Percentiles rank a stretch among this genome's conserved stretches.
Conservation (phyloP, 2,329 filamentous ascomycete genomes). For the Fusarium ambrosium region DNA sequence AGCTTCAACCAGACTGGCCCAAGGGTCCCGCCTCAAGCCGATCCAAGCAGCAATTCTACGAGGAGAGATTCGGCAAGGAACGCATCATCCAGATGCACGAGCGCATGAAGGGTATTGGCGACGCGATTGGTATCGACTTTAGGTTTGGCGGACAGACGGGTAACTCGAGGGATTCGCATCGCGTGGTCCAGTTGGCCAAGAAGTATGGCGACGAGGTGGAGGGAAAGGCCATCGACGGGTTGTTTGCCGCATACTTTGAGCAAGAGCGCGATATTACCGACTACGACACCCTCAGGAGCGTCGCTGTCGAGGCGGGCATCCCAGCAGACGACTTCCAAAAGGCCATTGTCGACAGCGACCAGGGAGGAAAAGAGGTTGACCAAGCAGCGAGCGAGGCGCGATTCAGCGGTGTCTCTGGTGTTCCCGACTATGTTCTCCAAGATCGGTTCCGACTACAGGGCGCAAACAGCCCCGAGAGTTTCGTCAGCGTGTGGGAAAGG, state of each 20-base stretch:
- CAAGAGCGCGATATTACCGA: slow-evolving; percentile 59
- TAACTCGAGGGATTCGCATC: slow-evolving; percentile 84
- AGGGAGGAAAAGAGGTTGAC: slow-evolving; percentile 60
- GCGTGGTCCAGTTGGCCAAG: slow-evolving; percentile 67
- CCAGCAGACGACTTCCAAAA: slow-evolving; percentile 54
- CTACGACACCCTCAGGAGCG: slow-evolving; percentile 52
- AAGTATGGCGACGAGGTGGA: slow-evolving; percentile 64
- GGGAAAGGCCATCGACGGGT: slow-evolving; percentile 65
- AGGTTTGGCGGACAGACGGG: slow-evolving; percentile 78
- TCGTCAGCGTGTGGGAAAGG: slow-evolving; percentile 75
- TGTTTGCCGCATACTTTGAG: slow-evolving; percentile 61
- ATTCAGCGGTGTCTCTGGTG: slow-evolving; percentile 66
- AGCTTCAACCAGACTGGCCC: slow-evolving; percentile 56
- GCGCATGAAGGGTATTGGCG: slow-evolving; percentile 50
- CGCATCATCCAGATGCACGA: slow-evolving; percentile 58
- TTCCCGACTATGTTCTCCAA: slow-evolving; percentile 82
- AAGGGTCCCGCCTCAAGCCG: slow-evolving; percentile 49
- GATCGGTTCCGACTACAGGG: slow-evolving; percentile 76
- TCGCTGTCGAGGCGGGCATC: slow-evolving; percentile 60
- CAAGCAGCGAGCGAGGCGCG: slow-evolving; percentile 47
- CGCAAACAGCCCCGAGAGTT: slow-evolving; percentile 75
- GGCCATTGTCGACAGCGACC: slow-evolving; percentile 59
- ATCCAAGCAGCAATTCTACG: slow-evolving; percentile 56
- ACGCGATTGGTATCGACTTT: slow-evolving; percentile 57
- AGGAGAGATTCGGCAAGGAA: slow-evolving; percentile 72